Percentiles rank a stretch among this genome's conserved stretches.
Evolutionary conservation across 352 stramenopile genomes (phyloP).

Genomic region (Blastocystis sp.): DNA sequence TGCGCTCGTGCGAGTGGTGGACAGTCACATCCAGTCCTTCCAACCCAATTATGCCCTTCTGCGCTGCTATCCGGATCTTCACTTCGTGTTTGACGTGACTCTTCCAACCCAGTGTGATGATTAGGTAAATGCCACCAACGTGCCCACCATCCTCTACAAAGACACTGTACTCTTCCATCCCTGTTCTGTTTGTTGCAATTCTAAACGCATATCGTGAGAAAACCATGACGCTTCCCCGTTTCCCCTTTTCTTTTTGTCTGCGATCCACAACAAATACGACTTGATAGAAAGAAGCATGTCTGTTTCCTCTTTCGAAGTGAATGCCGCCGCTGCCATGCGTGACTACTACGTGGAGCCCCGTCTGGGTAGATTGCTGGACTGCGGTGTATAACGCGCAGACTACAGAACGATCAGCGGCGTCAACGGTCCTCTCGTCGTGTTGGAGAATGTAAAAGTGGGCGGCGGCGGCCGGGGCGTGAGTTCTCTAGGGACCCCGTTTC

Average conservation of each 20-base stretch:
- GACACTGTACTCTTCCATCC: not conserved
- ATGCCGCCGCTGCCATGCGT: constrained; percentile 73
- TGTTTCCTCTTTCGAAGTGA: constrained; percentile 70
- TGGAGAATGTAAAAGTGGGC: too few relatives aligned
- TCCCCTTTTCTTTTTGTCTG: constrained; percentile 23
- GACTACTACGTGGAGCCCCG: constrained; percentile 71
- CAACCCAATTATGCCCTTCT: constrained; percentile 36
- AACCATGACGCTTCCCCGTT: not conserved
- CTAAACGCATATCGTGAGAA: not conserved
- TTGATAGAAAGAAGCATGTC: constrained; percentile 13
- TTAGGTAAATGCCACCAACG: constrained; percentile 19
- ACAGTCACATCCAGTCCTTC: not conserved
- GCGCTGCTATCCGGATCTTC: not conserved
- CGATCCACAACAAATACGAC: not conserved
- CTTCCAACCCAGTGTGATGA: not conserved
- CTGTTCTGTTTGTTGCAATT: not conserved
- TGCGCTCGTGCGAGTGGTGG: not conserved
- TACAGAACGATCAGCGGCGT: too few relatives aligned
- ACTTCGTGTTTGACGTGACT: constrained; percentile 24
- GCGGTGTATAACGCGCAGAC: too few relatives aligned
- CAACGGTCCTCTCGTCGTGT: too few relatives aligned
- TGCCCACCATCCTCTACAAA: constrained; percentile 2
- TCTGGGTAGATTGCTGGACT: too few relatives aligned
- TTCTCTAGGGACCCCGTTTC: too few relatives aligned
- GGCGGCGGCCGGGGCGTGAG: too few relatives aligned